Percentiles rank a stretch among this genome's conserved stretches.
These are phyloP conservation scores for Neocucurbitaria cava DNA, from an alignment of 2,329 filamentous ascomycete genomes.

Conservation along the genomic window DNA sequence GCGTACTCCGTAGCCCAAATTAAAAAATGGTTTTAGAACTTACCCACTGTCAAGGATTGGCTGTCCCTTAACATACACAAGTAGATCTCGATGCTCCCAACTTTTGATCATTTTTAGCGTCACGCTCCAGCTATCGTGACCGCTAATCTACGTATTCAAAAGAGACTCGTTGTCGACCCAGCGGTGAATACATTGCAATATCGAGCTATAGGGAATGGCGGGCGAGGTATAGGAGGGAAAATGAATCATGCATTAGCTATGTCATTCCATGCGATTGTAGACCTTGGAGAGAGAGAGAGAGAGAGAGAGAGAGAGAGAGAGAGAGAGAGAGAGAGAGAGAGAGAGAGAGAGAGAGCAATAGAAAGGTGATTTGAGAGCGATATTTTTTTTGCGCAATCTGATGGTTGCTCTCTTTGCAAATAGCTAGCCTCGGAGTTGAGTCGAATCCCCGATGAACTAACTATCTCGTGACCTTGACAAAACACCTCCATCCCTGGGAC, in stretches of 20 bases:
- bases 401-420: too few species aligned
- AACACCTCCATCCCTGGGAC: too few species aligned
- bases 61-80: slow-evolving; percentile 1
- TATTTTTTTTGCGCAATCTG: too few species aligned
- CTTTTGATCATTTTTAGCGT: slow-evolving; percentile 1
- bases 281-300: slow-evolving; percentile 35
- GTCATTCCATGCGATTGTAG: slow-evolving; percentile 34
- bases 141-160: slow-evolving; percentile 3
- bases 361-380: too few species aligned
- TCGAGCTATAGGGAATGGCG: slow-evolving; percentile 3
- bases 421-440: too few species aligned
- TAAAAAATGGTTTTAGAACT: not conserved
- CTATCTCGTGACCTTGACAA: too few species aligned
- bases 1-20: not conserved
- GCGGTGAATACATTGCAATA: slow-evolving; percentile 1
- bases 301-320: too few species aligned
- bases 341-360: too few species aligned
- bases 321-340: too few species aligned
- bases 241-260: slow-evolving; percentile 49
- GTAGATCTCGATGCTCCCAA: slow-evolving; percentile 1
- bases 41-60: not conserved
- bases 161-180: slow-evolving; percentile 3
- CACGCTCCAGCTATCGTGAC: not conserved
- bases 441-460: too few species aligned
- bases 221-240: slow-evolving; percentile 47